A percentile compares a stretch with the other conserved stretches of the same genome.
Conservation (phyloP, 768 basidiomycete species). For the Pisolithus microcarpus region DNA sequence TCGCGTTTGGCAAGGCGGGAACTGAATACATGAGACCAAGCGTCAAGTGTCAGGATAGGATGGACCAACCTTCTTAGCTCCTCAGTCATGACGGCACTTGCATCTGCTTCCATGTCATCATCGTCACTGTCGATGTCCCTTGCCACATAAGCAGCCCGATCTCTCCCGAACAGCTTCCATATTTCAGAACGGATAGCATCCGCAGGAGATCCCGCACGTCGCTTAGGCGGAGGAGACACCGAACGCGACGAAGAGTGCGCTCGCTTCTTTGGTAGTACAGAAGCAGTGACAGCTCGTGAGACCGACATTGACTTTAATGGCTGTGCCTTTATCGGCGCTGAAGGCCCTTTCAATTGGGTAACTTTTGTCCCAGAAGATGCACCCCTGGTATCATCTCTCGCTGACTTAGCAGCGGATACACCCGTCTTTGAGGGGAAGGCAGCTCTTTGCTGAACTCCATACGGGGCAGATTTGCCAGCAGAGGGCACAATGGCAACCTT, state of each 20-base stretch:
- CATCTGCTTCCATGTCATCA: conserved; percentile 72
- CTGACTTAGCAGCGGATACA: not conserved
- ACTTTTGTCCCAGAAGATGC: not conserved
- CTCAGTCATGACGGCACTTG: conserved; percentile 52
- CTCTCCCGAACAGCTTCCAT: conserved; percentile 68
- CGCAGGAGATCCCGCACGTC: conserved; percentile 30
- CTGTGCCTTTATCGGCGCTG: not conserved
- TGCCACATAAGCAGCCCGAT: conserved; percentile 46
- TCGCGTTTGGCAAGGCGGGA: conserved; percentile 58
- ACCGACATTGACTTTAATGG: conserved; percentile 1
- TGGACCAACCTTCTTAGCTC: conserved; percentile 50
- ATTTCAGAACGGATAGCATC: conserved; percentile 46
- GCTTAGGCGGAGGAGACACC: conserved; percentile 40
- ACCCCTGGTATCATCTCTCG: not conserved
- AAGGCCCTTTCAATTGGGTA: not conserved
- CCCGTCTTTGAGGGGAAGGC: conserved; percentile 1
- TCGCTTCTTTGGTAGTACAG: conserved; percentile 44
- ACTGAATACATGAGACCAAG: conserved; percentile 26
- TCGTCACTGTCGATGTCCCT: conserved; percentile 63
- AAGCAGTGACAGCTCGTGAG: conserved; percentile 4
- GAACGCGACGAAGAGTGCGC: conserved; percentile 51
- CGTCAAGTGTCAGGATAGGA: not conserved
- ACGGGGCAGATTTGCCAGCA: conserved; percentile 8
- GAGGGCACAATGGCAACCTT: conserved; percentile 10
- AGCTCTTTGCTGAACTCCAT: conserved; percentile 9